Evolutionary conservation across 2,329 filamentous ascomycete genomes (phyloP).

Genomic region (Byssoonygena ceratinophila): DNA sequence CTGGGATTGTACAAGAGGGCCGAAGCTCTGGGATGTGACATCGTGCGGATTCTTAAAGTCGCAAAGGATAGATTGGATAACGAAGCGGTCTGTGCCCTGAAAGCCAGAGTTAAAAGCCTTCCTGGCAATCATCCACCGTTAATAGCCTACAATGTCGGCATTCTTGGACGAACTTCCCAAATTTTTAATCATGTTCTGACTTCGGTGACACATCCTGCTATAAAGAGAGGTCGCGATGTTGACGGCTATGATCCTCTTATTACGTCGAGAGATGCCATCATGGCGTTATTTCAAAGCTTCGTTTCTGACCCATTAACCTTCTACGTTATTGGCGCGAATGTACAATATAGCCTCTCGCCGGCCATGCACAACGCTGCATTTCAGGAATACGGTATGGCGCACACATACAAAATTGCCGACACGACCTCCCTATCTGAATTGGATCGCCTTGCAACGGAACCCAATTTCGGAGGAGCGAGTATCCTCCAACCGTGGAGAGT

Average conservation of each 20-base stretch:
- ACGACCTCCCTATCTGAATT: slow-evolving; percentile 53
- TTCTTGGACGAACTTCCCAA: slow-evolving; percentile 52
- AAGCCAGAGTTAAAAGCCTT: slow-evolving; percentile 33
- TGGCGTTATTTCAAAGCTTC: slow-evolving; percentile 56
- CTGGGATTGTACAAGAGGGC: slow-evolving; percentile 50
- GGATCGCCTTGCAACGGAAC: slow-evolving; percentile 53
- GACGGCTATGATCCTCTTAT: slow-evolving; percentile 33
- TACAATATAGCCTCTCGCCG: slow-evolving; percentile 62
- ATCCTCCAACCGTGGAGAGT: slow-evolving; percentile 66
- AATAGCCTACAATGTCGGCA: slow-evolving; percentile 56
- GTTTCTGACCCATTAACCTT: slow-evolving; percentile 59
- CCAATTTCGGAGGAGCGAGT: slow-evolving; percentile 60
- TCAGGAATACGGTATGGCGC: slow-evolving; percentile 55
- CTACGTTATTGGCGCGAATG: slow-evolving; percentile 63
- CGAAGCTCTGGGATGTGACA: slow-evolving; percentile 48
- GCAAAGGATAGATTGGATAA: slow-evolving; percentile 52
- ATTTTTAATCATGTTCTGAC: slow-evolving; percentile 58
- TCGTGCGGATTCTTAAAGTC: slow-evolving; percentile 52
- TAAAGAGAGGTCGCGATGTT: slow-evolving; percentile 35
- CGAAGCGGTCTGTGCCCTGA: slow-evolving; percentile 48
- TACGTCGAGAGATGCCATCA: slow-evolving; percentile 53
- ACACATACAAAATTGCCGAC: slow-evolving; percentile 55
- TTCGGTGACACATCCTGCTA: slow-evolving; percentile 45
- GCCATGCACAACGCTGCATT: slow-evolving; percentile 68
- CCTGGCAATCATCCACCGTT: slow-evolving; percentile 40